Base-by-base conservation (phyloP, 2,329 filamentous ascomycete genomes). In the Sarocladium brachiariae region DNA sequence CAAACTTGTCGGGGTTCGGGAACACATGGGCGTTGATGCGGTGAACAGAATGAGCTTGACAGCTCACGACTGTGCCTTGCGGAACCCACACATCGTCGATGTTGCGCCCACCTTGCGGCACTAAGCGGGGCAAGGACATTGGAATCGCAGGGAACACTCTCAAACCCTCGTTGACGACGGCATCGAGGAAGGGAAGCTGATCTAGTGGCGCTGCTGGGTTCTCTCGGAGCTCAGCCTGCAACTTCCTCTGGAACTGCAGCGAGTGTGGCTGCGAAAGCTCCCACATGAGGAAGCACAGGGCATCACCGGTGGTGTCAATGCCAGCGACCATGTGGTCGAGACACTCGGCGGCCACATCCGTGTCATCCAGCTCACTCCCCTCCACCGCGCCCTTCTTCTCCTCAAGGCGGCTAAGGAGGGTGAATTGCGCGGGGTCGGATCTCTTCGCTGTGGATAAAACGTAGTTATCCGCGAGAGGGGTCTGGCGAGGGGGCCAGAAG, bases 1-100 rank as follows among this genome's bases (percentile, higher is more conserved):
- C 75, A 61, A 91, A 96, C 5, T 65, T 68, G 53, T 95, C 86
- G 0, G 90, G 86, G 38, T 90, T 77, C 1, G 85, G 82, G 63
- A 95, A 97, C 1, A 89, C 84, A 51, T 83, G 75, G 10, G 68
- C 63, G 55, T 84, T 77, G 51, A 81, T 69, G 18, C 76, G 74
- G 55, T 84, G 78, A 30, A 82, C 70, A 10, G 80, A 83, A 59
- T 75, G 80, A 1, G 81, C 75, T 63, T 84, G 81, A 54, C 75
- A 76, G 60, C 80, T 82, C 48, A 83, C 80, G 35, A 81, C 71
- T 0, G 78, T 77, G 4, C 70, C 67, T 34, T 63, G 71, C 0
- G 81, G 80, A 14, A 84, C 53, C 51, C 69, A 72, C 55, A 73
- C 74, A 1, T 75, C 78, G 53, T 81, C 77, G 49, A 85, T 76